Evolutionary conservation across 2,329 filamentous ascomycete species (phyloP), one percentile per base, ranked within the genome.

Genomic region (Apiospora sp.): DNA sequence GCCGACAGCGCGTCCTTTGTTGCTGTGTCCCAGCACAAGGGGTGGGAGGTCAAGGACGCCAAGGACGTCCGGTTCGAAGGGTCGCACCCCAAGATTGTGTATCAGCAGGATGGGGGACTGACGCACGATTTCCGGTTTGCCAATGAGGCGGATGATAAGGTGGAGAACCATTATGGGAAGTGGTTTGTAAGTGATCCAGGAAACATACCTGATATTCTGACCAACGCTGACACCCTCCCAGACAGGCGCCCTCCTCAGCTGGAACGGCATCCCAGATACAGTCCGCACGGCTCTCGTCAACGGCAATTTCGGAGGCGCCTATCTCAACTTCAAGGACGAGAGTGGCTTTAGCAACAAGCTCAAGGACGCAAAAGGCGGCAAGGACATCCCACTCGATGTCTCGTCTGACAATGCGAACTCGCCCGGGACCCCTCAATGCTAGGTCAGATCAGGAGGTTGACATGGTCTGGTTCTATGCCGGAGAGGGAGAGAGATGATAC

Each of bases 101-200:
- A 80, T 72, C 74, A 81, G 74, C 80, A 81, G 72, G 79, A 80
- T 46, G 79, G 79, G 7, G 22, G 77, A 6, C 44, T 73, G 67
- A 79, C 79, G 0, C 79, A 81, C 61, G 72, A 71, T 68, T 80
- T 80, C 76, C 79, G 79, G 13, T 80, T 79, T 68, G 79, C 75
- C 46, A 77, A 77, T 46, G 67, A 44, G 27, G 75, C 72, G 19
- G 79, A 81, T 67, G 79, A 80, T 14, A 74, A 72, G 43, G 76
- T 80, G 67, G 79, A 81, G 74, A 81, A 81, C 68, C 75, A 73
- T 46, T 76, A 75, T 1, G 78, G 78, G 3, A 46, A n/a, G 27
- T 80, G 79, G 79, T 80, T 79, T 73, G 77, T 75, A 72, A 24
- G 22, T 51, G 44, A 6, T 19, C 44, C 44, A 51, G 10, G 37